A percentile compares a stretch with the other conserved stretches of the same genome.
phyloP scores from a whole-genome alignment of 331 rosid species.

The Pyrus hybrid region DNA sequence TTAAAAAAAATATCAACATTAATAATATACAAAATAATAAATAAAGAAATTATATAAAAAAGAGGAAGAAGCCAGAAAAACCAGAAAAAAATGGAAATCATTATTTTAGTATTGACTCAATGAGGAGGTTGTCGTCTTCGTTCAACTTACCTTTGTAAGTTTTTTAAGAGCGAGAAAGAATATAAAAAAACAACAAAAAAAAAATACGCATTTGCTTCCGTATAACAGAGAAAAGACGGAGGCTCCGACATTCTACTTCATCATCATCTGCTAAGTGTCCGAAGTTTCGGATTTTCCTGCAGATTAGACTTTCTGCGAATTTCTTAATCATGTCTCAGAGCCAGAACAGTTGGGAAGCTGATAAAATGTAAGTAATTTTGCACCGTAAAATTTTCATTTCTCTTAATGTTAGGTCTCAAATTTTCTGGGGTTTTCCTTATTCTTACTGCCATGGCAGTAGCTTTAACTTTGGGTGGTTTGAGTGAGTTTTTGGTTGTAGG shows the following conservation, averaged over 20 bases:
- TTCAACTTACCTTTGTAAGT: neutral
- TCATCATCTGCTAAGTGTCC: neutral
- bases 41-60: too few relatives aligned
- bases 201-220: neutral
- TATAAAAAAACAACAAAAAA: too few relatives aligned
- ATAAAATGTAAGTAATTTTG: slow-evolving; percentile 31
- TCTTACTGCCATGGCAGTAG: neutral
- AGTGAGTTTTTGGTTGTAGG: slow-evolving; percentile 8
- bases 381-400: neutral
- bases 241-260: neutral
- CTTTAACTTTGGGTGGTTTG: neutral
- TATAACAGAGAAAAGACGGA: neutral
- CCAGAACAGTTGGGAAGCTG: slow-evolving; percentile 50
- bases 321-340: slow-evolving; percentile 29
- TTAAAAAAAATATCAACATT: too few relatives aligned
- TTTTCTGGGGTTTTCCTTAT: neutral
- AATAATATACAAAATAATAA: too few relatives aligned
- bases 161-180: too few relatives aligned
- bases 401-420: neutral
- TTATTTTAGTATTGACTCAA: neutral
- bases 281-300: neutral
- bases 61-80: too few relatives aligned
- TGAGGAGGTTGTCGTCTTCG: neutral
- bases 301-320: neutral
- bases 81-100: neutral